A percentile compares a stretch with the other conserved stretches of the same genome.
phyloP scores from a whole-genome alignment of 371 early-diverging fungal genomes.

The Zopfochytrium polystomum region DNA sequence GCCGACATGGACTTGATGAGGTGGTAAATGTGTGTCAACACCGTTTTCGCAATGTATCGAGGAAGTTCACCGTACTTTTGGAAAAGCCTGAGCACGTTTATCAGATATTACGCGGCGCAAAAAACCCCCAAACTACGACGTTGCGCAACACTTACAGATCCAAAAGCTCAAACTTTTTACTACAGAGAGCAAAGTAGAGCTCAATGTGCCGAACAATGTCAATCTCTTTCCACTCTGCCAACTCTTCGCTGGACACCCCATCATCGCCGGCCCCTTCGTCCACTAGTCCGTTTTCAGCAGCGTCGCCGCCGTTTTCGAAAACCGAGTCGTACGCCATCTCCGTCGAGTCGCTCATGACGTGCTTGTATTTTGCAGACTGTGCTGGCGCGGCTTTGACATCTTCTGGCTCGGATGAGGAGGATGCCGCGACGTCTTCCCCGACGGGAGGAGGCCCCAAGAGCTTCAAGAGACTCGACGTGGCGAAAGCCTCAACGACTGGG shows the following conservation, averaged over 20 bases:
- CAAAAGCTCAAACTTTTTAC: conserved; percentile 28
- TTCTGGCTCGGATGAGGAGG: conserved; percentile 4
- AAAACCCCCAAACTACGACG: too few species aligned
- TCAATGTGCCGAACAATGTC: conserved; percentile 46
- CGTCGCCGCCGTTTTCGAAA: background rate
- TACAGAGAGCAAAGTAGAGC: conserved; percentile 47
- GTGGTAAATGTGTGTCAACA: conserved; percentile 65
- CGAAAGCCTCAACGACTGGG: conserved; percentile 50
- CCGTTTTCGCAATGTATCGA: conserved; percentile 55
- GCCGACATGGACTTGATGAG: conserved; percentile 69
- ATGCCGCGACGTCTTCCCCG: conserved; percentile 5
- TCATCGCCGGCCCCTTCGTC: too few species aligned
- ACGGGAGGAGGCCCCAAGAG: conserved; percentile 38
- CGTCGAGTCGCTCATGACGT: background rate
- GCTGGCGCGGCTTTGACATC: background rate
- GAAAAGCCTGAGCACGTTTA: conserved; percentile 62
- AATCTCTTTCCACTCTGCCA: conserved; percentile 34
- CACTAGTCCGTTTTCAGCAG: background rate
- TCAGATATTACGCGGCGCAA: too few species aligned
- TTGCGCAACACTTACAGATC: background rate
- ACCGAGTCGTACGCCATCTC: background rate
- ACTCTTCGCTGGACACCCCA: background rate
- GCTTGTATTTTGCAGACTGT: too few species aligned
- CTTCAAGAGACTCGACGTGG: conserved; percentile 43
- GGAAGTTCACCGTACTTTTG: conserved; percentile 49